Evolutionary conservation across 495 filamentous ascomycete species (phyloP), one percentile per base, ranked within the genome.

Genomic region (Neurospora africana): DNA sequence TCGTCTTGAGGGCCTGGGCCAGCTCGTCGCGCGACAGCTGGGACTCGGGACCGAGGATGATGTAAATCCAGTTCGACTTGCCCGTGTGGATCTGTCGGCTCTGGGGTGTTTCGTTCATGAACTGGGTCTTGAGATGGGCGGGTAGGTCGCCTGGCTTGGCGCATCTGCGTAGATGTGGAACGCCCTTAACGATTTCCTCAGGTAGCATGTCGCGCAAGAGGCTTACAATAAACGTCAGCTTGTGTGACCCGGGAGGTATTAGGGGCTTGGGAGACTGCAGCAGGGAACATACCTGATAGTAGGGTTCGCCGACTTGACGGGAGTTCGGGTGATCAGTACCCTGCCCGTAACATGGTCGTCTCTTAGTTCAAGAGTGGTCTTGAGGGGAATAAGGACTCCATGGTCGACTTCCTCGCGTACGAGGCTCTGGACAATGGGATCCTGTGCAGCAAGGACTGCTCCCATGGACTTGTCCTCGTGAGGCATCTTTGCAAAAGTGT

Each of bases 91-190:
- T 81, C 27, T 80, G 77, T 70, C 79, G 77, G 69, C 82, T 82
- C 70, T 81, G 79, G 2, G 77, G 75, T 17, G 78, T 79, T 61
- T 83, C 81, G 74, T 85, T 84, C 80, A 79, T 84, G 74, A 79
- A 91, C 70, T 75, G 79, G 37, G 73, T 83, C 70, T 80, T 85
- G 72, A 79, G 84, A 70, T 81, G 81, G 58, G 78, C 77, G 41
- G 93, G 92, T 6, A 98, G 83, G 74, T 89, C 89, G 43, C 86
- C 84, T 36, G 84, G 87, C 78, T 93, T 95, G 61, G 89, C 90
- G 72, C 95, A 92, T 69, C 93, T 89, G 61, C 93, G 90, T 23
- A 98, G 87, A 79, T 99, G 95, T 77, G 87, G 86, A 39, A 93
- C 83, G 73, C 90, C 87, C 70, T 87, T 85, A 75, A 84, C 83